Conservation (phyloP, 192 early-diverging fungal species). For the Coemansia sp. region DNA sequence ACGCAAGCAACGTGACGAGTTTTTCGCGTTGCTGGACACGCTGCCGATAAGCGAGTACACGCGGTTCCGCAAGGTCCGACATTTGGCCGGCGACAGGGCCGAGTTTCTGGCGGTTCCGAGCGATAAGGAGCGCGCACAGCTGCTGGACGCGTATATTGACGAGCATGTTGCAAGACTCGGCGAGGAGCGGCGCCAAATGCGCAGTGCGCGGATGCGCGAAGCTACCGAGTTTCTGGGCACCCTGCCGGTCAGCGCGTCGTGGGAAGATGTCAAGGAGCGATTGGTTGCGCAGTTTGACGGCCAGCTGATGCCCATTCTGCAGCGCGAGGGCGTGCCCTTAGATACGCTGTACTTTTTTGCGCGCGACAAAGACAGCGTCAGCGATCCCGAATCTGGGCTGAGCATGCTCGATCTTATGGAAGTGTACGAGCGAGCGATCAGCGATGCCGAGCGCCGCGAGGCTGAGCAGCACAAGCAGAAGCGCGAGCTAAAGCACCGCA, state of each 20-base stretch:
- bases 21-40: constrained; percentile 55
- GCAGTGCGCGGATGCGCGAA: constrained; percentile 61
- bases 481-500: constrained; percentile 47
- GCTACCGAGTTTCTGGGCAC: constrained; percentile 11
- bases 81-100: constrained; percentile 59
- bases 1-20: constrained; percentile 52
- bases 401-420: constrained; percentile 77
- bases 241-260: constrained; percentile 12
- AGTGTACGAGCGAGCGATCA: constrained; percentile 68
- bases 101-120: constrained; percentile 59
- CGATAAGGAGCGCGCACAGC: constrained; percentile 56
- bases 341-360: constrained; percentile 10
- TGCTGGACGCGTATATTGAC: constrained; percentile 72
- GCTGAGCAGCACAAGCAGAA: constrained; percentile 54
- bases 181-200: constrained; percentile 55
- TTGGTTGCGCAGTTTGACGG: constrained; percentile 19
- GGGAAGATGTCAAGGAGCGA: constrained; percentile 19
- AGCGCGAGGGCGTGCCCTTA: constrained; percentile 2
- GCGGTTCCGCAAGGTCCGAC: constrained; percentile 47
- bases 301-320: constrained; percentile 35
- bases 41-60: constrained; percentile 55
- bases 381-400: constrained; percentile 54
- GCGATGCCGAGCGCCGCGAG: constrained; percentile 62
- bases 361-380: neutral
- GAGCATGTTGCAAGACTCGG: constrained; percentile 65